A percentile compares a stretch with the other conserved stretches of the same genome.
Evolutionary conservation across 345 rosid species (phyloP).

Genomic region (Dimocarpus longan): DNA sequence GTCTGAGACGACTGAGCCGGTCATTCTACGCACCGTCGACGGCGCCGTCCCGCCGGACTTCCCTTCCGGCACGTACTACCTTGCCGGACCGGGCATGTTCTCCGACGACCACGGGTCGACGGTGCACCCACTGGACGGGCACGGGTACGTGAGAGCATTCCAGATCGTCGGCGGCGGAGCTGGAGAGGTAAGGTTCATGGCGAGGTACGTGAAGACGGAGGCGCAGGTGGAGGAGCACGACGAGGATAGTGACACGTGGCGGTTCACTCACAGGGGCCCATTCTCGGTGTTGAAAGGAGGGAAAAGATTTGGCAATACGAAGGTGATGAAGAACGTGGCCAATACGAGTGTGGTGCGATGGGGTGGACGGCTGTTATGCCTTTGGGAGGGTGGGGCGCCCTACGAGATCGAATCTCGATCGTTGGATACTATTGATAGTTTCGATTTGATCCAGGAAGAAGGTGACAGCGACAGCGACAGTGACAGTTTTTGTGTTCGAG

Average conservation of each 20-base stretch:
- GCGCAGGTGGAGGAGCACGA: conserved; percentile 85
- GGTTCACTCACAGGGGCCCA: conserved; percentile 80
- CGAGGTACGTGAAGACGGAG: conserved; percentile 81
- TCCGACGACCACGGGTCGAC: conserved; percentile 88
- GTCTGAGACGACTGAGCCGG: conserved; percentile 52
- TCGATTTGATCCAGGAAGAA: conserved; percentile 39
- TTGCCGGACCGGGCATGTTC: conserved; percentile 85
- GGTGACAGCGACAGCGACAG: background rate
- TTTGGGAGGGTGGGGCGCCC: conserved; percentile 96
- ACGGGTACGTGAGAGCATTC: conserved; percentile 85
- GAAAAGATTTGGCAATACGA: conserved; percentile 67
- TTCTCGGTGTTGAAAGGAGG: conserved; percentile 83
- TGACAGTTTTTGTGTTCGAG: background rate
- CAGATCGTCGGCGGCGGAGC: conserved; percentile 39
- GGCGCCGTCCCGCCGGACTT: conserved; percentile 71
- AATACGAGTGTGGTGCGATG: conserved; percentile 83
- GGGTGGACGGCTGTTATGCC: conserved; percentile 73
- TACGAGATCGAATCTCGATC: conserved; percentile 72
- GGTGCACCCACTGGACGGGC: conserved; percentile 92
- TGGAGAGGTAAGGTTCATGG: conserved; percentile 60
- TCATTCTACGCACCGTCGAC: conserved; percentile 44
- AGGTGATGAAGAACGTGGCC: conserved; percentile 96
- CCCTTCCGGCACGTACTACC: conserved; percentile 83
- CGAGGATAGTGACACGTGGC: conserved; percentile 68
- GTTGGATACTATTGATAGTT: conserved; percentile 70